These are phyloP conservation scores for Tarenaya hassleriana DNA, from an alignment of 345 rosid species.

Conservation along the genomic window DNA sequence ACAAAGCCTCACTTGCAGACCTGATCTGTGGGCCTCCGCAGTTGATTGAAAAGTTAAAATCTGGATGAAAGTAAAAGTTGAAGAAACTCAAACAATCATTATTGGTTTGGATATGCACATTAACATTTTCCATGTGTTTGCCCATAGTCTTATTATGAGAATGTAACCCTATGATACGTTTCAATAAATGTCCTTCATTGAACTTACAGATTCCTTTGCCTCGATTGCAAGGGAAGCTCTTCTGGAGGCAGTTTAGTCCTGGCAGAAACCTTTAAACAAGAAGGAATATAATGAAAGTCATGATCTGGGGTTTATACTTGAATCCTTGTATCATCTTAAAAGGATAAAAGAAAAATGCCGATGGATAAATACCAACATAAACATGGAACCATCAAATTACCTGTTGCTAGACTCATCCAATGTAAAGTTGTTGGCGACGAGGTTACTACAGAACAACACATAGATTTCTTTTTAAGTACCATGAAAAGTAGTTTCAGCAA, in stretches of 20 bases:
- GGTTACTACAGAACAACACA: conserved; percentile 49
- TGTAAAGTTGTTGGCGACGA: conserved; percentile 67
- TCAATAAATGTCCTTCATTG: too few species aligned
- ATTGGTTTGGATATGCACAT: background rate
- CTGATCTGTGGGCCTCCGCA: conserved; percentile 56
- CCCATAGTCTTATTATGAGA: too few species aligned
- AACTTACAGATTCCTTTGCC: conserved; percentile 53
- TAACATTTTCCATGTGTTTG: conserved; percentile 1
- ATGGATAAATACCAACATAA: too few species aligned
- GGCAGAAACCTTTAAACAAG: conserved; percentile 32
- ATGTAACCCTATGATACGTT: too few species aligned
- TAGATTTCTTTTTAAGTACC: background rate
- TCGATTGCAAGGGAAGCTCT: conserved; percentile 54
- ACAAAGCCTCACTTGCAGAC: conserved; percentile 30
- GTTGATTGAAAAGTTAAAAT: conserved; percentile 48
- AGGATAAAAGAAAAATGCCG: too few species aligned
- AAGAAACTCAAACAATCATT: background rate
- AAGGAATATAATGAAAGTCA: conserved; percentile 2
- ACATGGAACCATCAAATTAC: conserved; percentile 27
- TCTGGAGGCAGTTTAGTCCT: conserved; percentile 62
- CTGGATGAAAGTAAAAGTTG: conserved; percentile 24
- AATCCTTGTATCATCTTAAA: too few species aligned
- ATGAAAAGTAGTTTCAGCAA: background rate
- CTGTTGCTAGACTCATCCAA: conserved; percentile 34
- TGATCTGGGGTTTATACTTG: background rate